Conservation (phyloP, 306 rosid species). For the Cicer bijugum region DNA sequence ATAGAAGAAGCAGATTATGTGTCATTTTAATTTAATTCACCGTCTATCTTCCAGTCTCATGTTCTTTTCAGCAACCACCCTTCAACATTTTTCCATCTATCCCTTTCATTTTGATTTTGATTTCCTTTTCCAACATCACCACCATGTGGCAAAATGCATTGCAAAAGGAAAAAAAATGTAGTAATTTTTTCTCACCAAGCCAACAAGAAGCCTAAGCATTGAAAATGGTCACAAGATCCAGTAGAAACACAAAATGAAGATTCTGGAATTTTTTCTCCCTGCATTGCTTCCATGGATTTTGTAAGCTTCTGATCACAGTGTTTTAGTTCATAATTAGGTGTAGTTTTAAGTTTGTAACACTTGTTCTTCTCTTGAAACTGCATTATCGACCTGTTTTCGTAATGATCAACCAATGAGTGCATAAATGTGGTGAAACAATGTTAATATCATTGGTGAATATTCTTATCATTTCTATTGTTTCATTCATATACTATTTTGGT, state of each 20-base stretch:
- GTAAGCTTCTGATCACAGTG: conserved; percentile 35
- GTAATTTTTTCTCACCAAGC: conserved; percentile 32
- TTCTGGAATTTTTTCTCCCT: not conserved
- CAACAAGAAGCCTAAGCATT: conserved; percentile 15
- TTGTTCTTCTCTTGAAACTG: no score
- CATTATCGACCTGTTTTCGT: no score
- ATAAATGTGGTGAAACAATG: no score
- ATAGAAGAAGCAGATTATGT: conserved; percentile 51
- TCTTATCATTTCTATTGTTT: not conserved
- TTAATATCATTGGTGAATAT: conserved; percentile 14
- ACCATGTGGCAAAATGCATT: not conserved
- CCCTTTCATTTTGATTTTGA: not conserved
- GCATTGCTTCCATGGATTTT: not conserved
- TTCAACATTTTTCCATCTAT: conserved; percentile 41
- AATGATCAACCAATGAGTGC: no score
- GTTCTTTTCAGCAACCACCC: conserved; percentile 38
- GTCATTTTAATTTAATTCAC: conserved; percentile 57
- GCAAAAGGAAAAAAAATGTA: not conserved
- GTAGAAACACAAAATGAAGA: not conserved
- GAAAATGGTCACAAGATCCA: not conserved
- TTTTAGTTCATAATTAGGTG: not conserved
- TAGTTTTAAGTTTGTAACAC: no score
- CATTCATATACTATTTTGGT: conserved; percentile 5
- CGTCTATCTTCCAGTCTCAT: not conserved
- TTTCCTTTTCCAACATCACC: conserved; percentile 1